Percentiles rank a stretch among this genome's conserved stretches.
Evolutionary conservation across 2,329 filamentous ascomycete genomes (phyloP).

Genomic region (Aspergillus sp.): DNA sequence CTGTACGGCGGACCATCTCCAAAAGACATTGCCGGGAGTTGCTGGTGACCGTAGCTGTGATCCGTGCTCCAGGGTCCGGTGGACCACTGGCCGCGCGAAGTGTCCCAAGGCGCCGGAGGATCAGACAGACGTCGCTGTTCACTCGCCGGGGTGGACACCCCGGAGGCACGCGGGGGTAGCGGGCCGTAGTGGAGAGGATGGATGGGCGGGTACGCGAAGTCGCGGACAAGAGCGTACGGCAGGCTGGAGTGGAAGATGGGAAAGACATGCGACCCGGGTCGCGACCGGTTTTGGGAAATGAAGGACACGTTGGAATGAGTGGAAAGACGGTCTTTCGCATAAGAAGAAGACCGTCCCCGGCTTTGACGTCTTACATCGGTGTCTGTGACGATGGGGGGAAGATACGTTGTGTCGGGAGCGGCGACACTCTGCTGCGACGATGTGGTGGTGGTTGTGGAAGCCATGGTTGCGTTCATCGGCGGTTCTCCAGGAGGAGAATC

Average conservation of each 20-base stretch:
- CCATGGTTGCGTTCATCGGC: slow-evolving; percentile 34
- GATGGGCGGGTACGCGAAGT: slow-evolving; percentile 84
- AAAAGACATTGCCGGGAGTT: slow-evolving; percentile 79
- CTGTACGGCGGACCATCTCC: slow-evolving; percentile 89
- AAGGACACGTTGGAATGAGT: slow-evolving; percentile 74
- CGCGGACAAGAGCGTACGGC: slow-evolving; percentile 83
- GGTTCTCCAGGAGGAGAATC: slow-evolving; percentile 10
- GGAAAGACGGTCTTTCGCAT: slow-evolving; percentile 77
- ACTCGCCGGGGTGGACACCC: slow-evolving; percentile 79
- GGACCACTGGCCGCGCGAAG: slow-evolving; percentile 58
- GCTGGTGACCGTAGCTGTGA: slow-evolving; percentile 61
- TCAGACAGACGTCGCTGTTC: slow-evolving; percentile 82
- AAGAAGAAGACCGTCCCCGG: slow-evolving; percentile 69
- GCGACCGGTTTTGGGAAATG: slow-evolving; percentile 60
- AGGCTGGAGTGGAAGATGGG: slow-evolving; percentile 82
- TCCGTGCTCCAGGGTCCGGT: slow-evolving; percentile 47
- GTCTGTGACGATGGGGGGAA: slow-evolving; percentile 53
- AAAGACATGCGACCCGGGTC: slow-evolving; percentile 78
- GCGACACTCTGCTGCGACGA: slow-evolving; percentile 29
- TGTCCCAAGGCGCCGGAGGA: slow-evolving; percentile 70
- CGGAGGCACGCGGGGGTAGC: slow-evolving; percentile 70
- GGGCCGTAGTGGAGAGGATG: slow-evolving; percentile 94
- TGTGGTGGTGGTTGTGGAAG: slow-evolving; percentile 27
- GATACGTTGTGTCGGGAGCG: slow-evolving; percentile 27
- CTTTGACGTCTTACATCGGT: slow-evolving; percentile 57